Percentiles rank a stretch among this genome's conserved stretches.
phyloP scores from a whole-genome alignment of 1,284 basidiomycete species.

The Sanghuangporus baumii region DNA sequence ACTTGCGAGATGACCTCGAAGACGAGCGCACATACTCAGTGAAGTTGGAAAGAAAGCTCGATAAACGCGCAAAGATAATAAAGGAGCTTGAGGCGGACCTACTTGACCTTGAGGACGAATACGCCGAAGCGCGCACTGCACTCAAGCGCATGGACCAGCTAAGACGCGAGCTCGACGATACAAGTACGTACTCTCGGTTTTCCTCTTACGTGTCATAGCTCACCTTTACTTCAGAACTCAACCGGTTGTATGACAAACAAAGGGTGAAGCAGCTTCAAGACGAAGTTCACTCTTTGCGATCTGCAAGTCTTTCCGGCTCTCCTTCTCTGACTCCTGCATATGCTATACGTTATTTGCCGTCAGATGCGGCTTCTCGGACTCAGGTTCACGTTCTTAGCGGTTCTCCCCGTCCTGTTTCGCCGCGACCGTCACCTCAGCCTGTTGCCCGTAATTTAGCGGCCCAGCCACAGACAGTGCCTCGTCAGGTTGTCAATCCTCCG shows the following conservation, averaged over 20 bases:
- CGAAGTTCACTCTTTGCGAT: conserved; percentile 10
- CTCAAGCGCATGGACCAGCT: conserved; percentile 8
- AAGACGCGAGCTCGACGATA: conserved; percentile 6
- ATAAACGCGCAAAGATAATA: conserved; percentile 2
- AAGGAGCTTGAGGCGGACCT: conserved; percentile 11
- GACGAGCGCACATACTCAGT: conserved; percentile 4
- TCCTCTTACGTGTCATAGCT: background rate
- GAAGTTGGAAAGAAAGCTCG: conserved; percentile 12
- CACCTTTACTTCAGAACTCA: background rate
- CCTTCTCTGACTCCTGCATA: background rate
- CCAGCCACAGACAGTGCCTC: background rate
- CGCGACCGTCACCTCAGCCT: background rate
- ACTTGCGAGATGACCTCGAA: conserved; percentile 7
- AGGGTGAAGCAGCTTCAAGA: conserved; percentile 9
- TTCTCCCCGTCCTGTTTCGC: background rate
- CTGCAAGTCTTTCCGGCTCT: background rate
- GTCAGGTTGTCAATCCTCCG: background rate
- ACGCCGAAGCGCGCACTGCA: conserved; percentile 1
- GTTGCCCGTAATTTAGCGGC: background rate
- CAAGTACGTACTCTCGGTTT: background rate
- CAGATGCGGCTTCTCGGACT: background rate
- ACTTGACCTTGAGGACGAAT: conserved; percentile 6
- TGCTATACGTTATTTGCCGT: background rate
- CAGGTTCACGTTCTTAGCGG: background rate
- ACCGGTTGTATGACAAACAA: conserved; percentile 1